Evolutionary conservation across 257 asterid genomes (phyloP), one percentile per base, ranked within the genome.

Genomic region (Jaltomata sinuosa): DNA sequence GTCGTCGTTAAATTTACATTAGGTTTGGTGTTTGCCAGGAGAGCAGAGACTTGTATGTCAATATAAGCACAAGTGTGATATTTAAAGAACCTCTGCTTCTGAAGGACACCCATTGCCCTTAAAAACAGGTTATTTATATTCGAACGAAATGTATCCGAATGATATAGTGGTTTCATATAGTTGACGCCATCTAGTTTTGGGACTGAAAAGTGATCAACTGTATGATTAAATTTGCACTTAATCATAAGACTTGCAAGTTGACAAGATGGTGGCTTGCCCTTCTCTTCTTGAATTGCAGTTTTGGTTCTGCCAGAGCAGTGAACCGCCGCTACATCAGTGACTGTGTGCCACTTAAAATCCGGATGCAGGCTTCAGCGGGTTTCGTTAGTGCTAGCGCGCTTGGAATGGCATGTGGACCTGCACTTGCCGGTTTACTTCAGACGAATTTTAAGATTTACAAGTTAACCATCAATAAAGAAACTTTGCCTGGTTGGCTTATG

Each of bases 401-500:
- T 84, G 99, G 99, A 89, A 97, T 95, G 98, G 99, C 99, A 27
- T 93, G 98, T 91, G 99, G 98, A 25, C 99, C 99, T 25, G 99
- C 98, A 84, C 89, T 97, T 31, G 99, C 98, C 11, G 98, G 98
- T 32, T 81, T 97, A 71, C 97, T 97, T 65, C 98, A 97, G 86
- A 91, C 88, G 10, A 84, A 95, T 9, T 97, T 95, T 87, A 95
- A 91, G 85, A 59, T 95, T 68, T 89, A 85, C 89, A 88, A 87
- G 79, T 31, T 97, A 86, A 94, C 99, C 7, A 91, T 97, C 85
- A 93, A 95, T 89, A 93, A 93, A 88, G 86, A 87, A 69, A 97
- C 99, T 22, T 86, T 97, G 84, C 99, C 99, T 22, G 99, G 99
- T 55, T 97, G 99, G 99, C 93, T 95, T 71, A 97, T 97, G 99